A percentile compares a stretch with the other conserved stretches of the same genome.
phyloP scores from a whole-genome alignment of 176 grass and related monocot species.

The Rhynchospora breviuscula region DNA sequence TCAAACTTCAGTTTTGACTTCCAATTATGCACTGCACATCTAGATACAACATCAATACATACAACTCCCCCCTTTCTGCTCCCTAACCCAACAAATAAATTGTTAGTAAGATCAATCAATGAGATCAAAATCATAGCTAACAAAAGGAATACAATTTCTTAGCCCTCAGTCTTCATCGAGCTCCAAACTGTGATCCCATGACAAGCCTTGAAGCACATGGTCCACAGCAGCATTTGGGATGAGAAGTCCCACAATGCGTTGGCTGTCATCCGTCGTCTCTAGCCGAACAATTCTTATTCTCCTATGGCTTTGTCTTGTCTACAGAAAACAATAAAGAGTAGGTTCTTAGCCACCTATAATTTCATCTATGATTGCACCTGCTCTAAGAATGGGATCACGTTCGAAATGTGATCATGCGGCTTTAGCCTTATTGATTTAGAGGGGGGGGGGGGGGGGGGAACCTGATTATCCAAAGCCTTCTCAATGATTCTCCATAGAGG shows the following conservation, averaged over 20 bases:
- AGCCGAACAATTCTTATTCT: constrained; percentile 77
- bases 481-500: constrained; percentile 91
- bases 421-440: not conserved
- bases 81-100: constrained; percentile 18
- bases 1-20: constrained; percentile 4
- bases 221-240: constrained; percentile 93
- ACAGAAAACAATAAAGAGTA: constrained; percentile 28
- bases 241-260: constrained; percentile 65
- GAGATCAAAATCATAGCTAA: constrained; percentile 9
- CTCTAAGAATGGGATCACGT: not conserved
- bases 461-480: constrained; percentile 87
- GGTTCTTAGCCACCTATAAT: constrained; percentile 14
- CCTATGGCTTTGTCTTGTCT: constrained; percentile 70
- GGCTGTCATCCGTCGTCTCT: constrained; percentile 60
- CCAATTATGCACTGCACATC: constrained; percentile 9
- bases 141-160: not conserved
- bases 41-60: constrained; percentile 26
- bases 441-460: constrained; percentile 28
- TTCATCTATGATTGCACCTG: not conserved
- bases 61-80: not conserved
- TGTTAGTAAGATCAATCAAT: constrained; percentile 24
- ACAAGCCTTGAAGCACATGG: constrained; percentile 77
- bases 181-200: constrained; percentile 22
- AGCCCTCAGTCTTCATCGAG: constrained; percentile 8
- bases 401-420: not conserved